phyloP scores from a whole-genome alignment of 208 protist species.

The Endotrypanum monterogeii region DNA sequence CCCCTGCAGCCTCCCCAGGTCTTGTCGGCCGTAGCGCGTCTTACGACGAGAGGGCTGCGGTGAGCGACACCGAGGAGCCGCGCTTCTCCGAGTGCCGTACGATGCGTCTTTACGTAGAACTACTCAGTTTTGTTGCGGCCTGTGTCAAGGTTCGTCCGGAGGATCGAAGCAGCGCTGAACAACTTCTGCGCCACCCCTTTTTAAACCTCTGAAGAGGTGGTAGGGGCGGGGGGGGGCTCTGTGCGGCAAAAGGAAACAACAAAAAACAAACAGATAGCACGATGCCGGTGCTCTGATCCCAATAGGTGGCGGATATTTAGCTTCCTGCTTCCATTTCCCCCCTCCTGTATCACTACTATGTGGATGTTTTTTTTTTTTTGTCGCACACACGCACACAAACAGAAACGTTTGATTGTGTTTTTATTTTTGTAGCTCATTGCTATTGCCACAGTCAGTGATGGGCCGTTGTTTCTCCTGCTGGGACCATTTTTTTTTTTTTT shows the following conservation, averaged over 20 bases:
- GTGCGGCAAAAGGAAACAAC: neutral
- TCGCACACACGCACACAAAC: neutral
- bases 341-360: neutral
- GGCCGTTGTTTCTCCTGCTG: too few relatives aligned
- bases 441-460: too few relatives aligned
- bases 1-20: neutral
- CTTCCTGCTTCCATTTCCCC: too few relatives aligned
- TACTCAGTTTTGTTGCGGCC: slow-evolving; percentile 54
- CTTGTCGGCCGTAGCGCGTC: neutral
- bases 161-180: slow-evolving; percentile 56
- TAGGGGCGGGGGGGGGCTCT: neutral
- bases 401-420: neutral
- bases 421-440: neutral
- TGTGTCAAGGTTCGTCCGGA: slow-evolving; percentile 69
- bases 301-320: too few relatives aligned
- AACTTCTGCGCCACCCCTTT: slow-evolving; percentile 76
- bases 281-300: too few relatives aligned
- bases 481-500: neutral
- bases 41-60: neutral
- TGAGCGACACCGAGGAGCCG: slow-evolving; percentile 9
- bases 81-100: slow-evolving; percentile 19
- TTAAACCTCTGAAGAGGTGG: slow-evolving; percentile 28
- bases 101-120: slow-evolving; percentile 47
- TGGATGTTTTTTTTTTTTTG: neutral
- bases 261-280: too few relatives aligned